A percentile compares a stretch with the other conserved stretches of the same genome.
phyloP scores from a whole-genome alignment of 176 grass and related monocot species.

The Musa schizocarpa region DNA sequence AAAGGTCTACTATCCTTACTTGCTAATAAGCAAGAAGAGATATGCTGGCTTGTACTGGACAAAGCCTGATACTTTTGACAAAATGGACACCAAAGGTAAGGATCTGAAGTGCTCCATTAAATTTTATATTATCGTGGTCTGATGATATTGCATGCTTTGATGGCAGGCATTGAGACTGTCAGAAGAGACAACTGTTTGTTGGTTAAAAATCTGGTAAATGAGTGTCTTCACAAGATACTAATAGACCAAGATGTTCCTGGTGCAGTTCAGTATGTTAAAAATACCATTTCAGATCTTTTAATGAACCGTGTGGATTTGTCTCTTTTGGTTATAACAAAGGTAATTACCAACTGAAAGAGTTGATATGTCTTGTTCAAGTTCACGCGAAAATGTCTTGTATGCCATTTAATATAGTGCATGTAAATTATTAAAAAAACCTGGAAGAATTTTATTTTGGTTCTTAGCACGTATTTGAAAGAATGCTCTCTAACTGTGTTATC shows the following conservation, averaged over 20 bases:
- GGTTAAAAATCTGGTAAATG: conserved; percentile 96
- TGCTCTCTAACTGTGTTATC: not conserved
- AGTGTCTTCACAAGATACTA: conserved; percentile 93
- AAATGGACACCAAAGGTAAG: conserved; percentile 99
- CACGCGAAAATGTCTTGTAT: not conserved
- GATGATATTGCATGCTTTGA: conserved; percentile 4
- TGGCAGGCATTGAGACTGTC: conserved; percentile 88
- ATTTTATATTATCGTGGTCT: not conserved
- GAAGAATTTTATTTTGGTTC: too few relatives aligned
- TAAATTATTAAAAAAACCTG: too few relatives aligned
- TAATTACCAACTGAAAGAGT: conserved; percentile 12
- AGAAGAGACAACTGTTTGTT: conserved; percentile 98
- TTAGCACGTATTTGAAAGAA: too few relatives aligned
- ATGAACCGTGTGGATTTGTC: conserved; percentile 97
- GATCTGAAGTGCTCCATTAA: conserved; percentile 1
- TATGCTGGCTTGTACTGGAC: conserved; percentile 99
- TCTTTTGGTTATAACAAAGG: conserved; percentile 99
- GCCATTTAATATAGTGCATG: not conserved
- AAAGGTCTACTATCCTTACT: conserved; percentile 89
- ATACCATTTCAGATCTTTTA: conserved; percentile 95
- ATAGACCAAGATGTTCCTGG: conserved; percentile 81
- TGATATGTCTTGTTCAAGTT: not conserved
- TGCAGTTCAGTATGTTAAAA: conserved; percentile 95
- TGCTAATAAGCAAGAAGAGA: conserved; percentile 99
- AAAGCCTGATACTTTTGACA: conserved; percentile 94